Base-by-base conservation (phyloP, 2,329 filamentous ascomycete genomes). In the Microcyclospora tardicrescens region DNA sequence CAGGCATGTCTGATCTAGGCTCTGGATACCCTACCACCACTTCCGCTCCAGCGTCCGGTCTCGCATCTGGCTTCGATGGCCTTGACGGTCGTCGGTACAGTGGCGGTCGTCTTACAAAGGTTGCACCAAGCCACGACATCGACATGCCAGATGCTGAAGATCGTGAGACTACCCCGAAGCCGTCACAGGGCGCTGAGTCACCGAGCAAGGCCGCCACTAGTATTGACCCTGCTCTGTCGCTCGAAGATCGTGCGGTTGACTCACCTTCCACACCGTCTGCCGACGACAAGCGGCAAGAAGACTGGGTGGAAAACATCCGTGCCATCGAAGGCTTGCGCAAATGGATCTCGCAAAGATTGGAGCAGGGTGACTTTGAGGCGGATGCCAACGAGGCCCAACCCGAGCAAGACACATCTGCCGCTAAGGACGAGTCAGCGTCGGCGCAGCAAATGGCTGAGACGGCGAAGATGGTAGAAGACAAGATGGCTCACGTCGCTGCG, bases 41-140 rank as follows among this genome's bases (percentile, higher is more conserved):
- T 29, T 78, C 72, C n/a, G 73, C 73, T 10, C 72, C 74, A 2
- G 68, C 81, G 2, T 77, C 82, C 11, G 81, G 79, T 15, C 72
- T 89, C 12, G 83, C 80, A 27, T 69, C 70, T 27, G 66, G 71
- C 27, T 77, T 75, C 50, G 74, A 78, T 46, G 63, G 68, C 38
- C 72, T 77, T 40, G 71, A 74, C 40, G 71, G 73, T 40, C 71
- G 74, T 37, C 67, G 75, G 36, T 78, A 76, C 57, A 73, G 72
- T 34, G 74, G 74, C 35, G 73, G 75, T 41, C 69, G 72, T 43
- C 59, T 79, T 36, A 64, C 40, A 53, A 59, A 67, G 53, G 30
- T 15, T 10, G 14, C 30, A 32, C 30, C 30, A 5, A 32, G 30
- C 14, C 12, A n/a, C 30, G 55, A 55, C 31, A 53, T 46, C 16